Base-by-base conservation (phyloP, 208 protist genomes). In the Acanthamoeba quina region DNA sequence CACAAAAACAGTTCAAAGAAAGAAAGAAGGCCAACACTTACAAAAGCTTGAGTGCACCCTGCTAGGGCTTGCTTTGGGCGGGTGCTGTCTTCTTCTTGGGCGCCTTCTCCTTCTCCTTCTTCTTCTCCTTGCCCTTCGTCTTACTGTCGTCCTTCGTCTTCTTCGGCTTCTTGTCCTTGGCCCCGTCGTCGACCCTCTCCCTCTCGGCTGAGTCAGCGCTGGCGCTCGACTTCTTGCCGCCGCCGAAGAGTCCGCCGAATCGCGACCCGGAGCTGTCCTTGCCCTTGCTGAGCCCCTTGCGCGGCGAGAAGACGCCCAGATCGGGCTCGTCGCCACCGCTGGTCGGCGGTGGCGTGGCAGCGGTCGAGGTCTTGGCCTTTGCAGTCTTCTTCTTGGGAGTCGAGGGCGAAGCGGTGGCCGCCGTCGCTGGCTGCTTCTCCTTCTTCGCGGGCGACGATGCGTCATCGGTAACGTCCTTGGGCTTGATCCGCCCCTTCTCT, bases 41-140 rank as follows among this genome's bases (percentile, higher is more conserved):
- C n/a, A n/a, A n/a, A n/a, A n/a, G n/a, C n/a, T n/a, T n/a, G n/a
- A n/a, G n/a, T 54, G 49, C 49, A 54, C 11, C 9, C 9, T 17
- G n/a, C 21, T n/a, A 64, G 58, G 15, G 58, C 58, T 64, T 64
- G 58, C 15, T n/a, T 9, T 64, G 15, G 19, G 58, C 24, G 21
- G 21, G 15, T n/a, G 58, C 9, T 2, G 52, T 13, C 52, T 13
- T 19, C 58, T 64, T 64, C 58, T 64, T 64, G 58, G 58, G 58
- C 58, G 58, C 19, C 58, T 78, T 78, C 70, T 78, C 41, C 70
- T 78, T 78, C 70, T 78, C 21, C 29, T 78, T 78, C 70, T 78
- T 19, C 68, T 78, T 78, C 24, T 21, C 41, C 70, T 80, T 80
- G 37, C 5, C 21, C 37, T 80, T 80, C 4, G n/a, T 29, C 68